Conservation (phyloP, 2,329 filamentous ascomycete genomes). For the Arthrobotrys pseudoclavata region DNA sequence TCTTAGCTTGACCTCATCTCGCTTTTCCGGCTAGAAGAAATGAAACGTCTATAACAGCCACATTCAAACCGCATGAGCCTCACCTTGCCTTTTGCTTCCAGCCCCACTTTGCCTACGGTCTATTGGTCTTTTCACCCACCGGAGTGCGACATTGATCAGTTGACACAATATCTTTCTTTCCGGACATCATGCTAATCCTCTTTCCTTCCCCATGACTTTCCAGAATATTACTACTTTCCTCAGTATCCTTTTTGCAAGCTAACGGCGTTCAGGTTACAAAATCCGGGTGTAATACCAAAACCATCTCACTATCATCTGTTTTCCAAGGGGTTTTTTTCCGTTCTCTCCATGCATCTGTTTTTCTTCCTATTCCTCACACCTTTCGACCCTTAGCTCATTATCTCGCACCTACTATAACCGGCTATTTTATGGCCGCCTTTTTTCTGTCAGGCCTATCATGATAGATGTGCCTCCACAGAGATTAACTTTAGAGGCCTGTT, state of each 20-base stretch:
- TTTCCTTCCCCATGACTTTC: neutral
- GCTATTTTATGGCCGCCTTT: constrained; percentile 2
- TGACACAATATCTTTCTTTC: neutral
- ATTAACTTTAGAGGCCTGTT: neutral
- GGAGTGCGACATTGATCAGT: constrained; percentile 9
- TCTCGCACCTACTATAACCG: neutral
- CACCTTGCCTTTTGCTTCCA: neutral
- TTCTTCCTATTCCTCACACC: neutral
- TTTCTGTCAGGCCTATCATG: constrained; percentile 14
- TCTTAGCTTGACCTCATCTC: neutral
- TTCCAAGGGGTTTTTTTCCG: constrained; percentile 3
- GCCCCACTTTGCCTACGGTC: neutral
- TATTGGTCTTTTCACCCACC: too few relatives aligned
- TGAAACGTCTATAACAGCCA: constrained; percentile 29
- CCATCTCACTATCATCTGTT: constrained; percentile 23
- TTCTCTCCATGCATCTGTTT: neutral
- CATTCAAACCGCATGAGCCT: constrained; percentile 9
- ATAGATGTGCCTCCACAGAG: neutral
- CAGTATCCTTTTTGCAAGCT: constrained; percentile 17
- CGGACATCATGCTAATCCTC: neutral
- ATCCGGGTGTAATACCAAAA: constrained; percentile 42
- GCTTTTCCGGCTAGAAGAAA: constrained; percentile 8
- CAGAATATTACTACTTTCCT: constrained; percentile 1
- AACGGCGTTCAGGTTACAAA: constrained; percentile 24
- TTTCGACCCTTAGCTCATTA: constrained; percentile 3